phyloP scores from a whole-genome alignment of 768 basidiomycete genomes.

The Artomyces pyxidatus region DNA sequence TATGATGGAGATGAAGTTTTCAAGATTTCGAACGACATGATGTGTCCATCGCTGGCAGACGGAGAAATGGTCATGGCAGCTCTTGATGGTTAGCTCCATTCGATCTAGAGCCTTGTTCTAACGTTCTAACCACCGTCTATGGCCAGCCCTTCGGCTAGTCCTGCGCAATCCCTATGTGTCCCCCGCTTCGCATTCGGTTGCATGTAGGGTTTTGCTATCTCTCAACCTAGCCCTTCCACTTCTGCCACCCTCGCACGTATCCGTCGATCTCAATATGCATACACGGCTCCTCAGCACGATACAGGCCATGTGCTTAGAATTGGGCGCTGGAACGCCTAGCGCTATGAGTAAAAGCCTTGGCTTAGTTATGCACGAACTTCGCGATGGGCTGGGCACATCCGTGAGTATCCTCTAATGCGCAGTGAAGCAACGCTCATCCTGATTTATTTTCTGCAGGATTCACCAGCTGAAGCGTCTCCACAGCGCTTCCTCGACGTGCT shows the following conservation, averaged over 20 bases:
- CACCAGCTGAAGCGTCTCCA: constrained; percentile 23
- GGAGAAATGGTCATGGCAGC: constrained; percentile 44
- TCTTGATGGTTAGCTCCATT: constrained; percentile 44
- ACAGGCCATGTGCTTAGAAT: constrained; percentile 37
- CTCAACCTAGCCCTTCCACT: constrained; percentile 48
- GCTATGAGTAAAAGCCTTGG: constrained; percentile 55
- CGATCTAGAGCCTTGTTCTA: not conserved
- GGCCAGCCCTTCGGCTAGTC: constrained; percentile 36
- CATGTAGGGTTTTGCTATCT: constrained; percentile 49
- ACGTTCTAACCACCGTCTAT: not conserved
- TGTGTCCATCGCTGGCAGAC: constrained; percentile 44
- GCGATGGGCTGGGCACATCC: too few relatives aligned
- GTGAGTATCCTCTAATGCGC: too few relatives aligned
- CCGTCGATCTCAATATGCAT: constrained; percentile 44
- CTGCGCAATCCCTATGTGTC: constrained; percentile 45
- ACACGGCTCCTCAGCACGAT: constrained; percentile 36
- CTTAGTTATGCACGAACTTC: constrained; percentile 36
- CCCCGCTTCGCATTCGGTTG: constrained; percentile 47
- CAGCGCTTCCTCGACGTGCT: constrained; percentile 46
- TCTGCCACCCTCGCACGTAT: constrained; percentile 46
- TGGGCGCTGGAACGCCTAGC: constrained; percentile 46
- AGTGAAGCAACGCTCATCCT: too few relatives aligned
- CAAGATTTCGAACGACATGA: constrained; percentile 34
- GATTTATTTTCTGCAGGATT: too few relatives aligned
- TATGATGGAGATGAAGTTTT: constrained; percentile 76